Evolutionary conservation across 2,329 filamentous ascomycete genomes (phyloP), one percentile per base, ranked within the genome.

Genomic region (Diaporthe aspalathi): DNA sequence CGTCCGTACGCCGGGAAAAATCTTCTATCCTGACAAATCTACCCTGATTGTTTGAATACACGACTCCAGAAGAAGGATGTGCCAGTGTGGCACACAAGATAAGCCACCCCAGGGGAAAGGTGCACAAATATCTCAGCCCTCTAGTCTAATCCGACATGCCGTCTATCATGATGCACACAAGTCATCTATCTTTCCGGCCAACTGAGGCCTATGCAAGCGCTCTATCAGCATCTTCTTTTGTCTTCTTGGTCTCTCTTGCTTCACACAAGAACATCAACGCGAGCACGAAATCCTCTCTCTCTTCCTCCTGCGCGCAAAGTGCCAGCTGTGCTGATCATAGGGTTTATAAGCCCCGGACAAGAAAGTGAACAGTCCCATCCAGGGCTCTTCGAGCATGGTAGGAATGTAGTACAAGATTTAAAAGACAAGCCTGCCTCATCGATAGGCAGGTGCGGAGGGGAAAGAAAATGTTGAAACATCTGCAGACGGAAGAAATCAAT

Each of bases 181-280:
- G 27, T 43, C 54, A 71, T 71, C 69, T 68, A 68, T 71, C 38
- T 50, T 71, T 71, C 70, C 49, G 65, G 70, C 54, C 38, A 38
- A 32, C 50, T 43, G 70, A 71, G 63, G 70, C 68, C 70, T 62
- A 68, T 29, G 20, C 47, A 43, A 63, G 57, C 20, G 53, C 65
- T 71, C 65, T 68, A n/a, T n/a, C n/a, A 54, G 45, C 11, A 35
- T 62, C 45, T 50, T 22, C 35, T 32, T 32, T 62, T 50, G 27
- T 53, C 54, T 60, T 27, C 45, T 17, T 68, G n/a, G n/a, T n/a
- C n/a, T 52, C 45, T 60, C 65, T 43, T 49, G n/a, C 43, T 32
- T 66, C 35, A 20, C 38, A 63, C 22, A 22, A 45, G 50, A 35
- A 52, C 52, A 69, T 57, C n/a, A 43, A 63, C 20, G 24, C 47